phyloP scores from a whole-genome alignment of 257 asterid species.

The Petrea volubilis region DNA sequence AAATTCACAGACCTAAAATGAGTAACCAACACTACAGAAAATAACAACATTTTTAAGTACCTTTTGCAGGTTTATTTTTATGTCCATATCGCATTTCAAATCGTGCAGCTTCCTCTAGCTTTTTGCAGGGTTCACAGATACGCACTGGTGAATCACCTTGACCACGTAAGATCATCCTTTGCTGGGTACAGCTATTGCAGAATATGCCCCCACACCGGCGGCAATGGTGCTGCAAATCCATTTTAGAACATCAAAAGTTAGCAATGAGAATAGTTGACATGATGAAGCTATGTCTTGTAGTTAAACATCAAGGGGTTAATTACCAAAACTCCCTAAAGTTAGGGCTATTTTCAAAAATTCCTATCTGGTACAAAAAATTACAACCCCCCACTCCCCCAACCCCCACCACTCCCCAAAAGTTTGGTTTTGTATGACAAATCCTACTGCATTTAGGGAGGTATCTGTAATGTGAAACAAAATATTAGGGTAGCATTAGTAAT shows the following conservation, averaged over 20 bases:
- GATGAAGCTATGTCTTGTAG: neutral
- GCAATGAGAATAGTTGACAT: neutral
- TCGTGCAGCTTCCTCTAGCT: conserved; percentile 88
- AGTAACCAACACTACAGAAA: neutral
- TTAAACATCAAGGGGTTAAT: no score
- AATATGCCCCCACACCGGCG: conserved; percentile 98
- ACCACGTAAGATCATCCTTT: conserved; percentile 91
- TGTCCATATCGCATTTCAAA: conserved; percentile 85
- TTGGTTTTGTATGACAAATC: no score
- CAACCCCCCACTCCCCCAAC: no score
- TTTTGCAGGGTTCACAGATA: conserved; percentile 92
- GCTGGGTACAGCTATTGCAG: conserved; percentile 82
- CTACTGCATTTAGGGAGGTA: no score
- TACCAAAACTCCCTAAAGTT: no score
- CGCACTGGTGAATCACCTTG: conserved; percentile 99
- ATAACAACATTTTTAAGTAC: conserved; percentile 34
- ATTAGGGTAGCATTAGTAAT: no score
- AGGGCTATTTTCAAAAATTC: no score
- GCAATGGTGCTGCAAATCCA: conserved; percentile 89
- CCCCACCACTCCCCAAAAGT: no score
- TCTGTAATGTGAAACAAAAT: no score
- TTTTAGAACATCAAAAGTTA: conserved; percentile 22
- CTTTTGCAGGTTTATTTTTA: conserved; percentile 66
- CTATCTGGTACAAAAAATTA: no score
- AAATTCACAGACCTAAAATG: conserved; percentile 16